Conservation (phyloP, 805 yeast species). For the Cyberlindnera xylosilytica region DNA sequence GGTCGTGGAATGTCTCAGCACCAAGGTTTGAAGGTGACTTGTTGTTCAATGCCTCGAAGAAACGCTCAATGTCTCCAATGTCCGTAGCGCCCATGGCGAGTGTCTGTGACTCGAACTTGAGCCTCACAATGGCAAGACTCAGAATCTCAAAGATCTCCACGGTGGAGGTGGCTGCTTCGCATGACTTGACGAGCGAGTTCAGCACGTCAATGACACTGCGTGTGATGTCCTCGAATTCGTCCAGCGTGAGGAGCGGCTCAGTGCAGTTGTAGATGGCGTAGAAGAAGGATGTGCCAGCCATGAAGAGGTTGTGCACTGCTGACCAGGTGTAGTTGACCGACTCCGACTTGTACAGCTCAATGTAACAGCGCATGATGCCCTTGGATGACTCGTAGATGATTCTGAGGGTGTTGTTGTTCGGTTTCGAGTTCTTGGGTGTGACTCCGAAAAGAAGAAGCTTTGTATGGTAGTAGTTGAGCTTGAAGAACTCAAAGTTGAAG, state of each 20-base stretch:
- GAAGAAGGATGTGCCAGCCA: conserved; percentile 84
- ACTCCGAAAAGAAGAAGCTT: conserved; percentile 70
- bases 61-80: conserved; percentile 25
- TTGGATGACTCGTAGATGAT: conserved; percentile 61
- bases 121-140: conserved; percentile 64
- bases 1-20: conserved; percentile 14
- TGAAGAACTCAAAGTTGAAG: conserved; percentile 68
- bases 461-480: conserved; percentile 75
- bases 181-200: conserved; percentile 57
- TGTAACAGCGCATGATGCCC: conserved; percentile 63
- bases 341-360: conserved; percentile 50
- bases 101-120: conserved; percentile 35
- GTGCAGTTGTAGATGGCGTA: conserved; percentile 71
- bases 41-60: conserved; percentile 24
- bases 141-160: conserved; percentile 68
- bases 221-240: conserved; percentile 46
- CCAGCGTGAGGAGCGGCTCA: conserved; percentile 44
- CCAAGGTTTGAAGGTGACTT: conserved; percentile 16
- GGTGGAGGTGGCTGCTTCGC: conserved; percentile 78
- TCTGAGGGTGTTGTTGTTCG: conserved; percentile 50
- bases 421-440: conserved; percentile 62
- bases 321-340: conserved; percentile 88
- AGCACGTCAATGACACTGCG: conserved; percentile 54
- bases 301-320: conserved; percentile 82
- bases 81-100: conserved; percentile 10